phyloP scores from a whole-genome alignment of 2,329 filamentous ascomycete species.

The Hypoxylon sp. region DNA sequence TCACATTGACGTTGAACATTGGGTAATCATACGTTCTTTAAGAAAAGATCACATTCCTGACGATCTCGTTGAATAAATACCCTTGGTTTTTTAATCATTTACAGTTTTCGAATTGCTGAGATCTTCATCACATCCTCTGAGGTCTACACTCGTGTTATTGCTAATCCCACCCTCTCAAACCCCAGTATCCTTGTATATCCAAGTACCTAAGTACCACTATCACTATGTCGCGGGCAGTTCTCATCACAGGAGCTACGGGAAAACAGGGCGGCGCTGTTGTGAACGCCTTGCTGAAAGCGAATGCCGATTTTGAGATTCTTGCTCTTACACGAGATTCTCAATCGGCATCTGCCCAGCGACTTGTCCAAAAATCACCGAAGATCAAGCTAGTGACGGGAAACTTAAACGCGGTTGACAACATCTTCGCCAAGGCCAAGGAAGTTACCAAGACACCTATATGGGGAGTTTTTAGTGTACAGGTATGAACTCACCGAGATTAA shows the following conservation, averaged over 20 bases:
- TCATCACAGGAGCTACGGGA: slow-evolving; percentile 58
- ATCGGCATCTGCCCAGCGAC: slow-evolving; percentile 66
- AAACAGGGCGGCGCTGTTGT: slow-evolving; percentile 59
- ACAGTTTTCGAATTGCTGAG: neutral
- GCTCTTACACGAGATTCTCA: slow-evolving; percentile 72
- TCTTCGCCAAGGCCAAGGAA: slow-evolving; percentile 61
- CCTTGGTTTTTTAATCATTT: neutral
- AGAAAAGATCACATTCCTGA: neutral
- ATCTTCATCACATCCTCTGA: neutral
- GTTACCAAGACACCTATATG: slow-evolving; percentile 61
- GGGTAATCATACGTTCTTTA: slow-evolving; percentile 7
- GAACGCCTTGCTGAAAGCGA: slow-evolving; percentile 50
- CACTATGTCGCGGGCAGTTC: slow-evolving; percentile 47
- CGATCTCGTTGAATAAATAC: slow-evolving; percentile 21
- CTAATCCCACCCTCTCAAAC: neutral
- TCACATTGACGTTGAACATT: slow-evolving; percentile 32
- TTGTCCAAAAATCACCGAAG: slow-evolving; percentile 57
- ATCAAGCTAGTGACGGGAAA: slow-evolving; percentile 72
- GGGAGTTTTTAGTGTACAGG: slow-evolving; percentile 74
- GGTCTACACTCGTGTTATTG: neutral
- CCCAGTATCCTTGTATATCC: neutral
- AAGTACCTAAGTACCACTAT: neutral
- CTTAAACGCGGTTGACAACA: slow-evolving; percentile 64
- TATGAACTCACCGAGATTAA: slow-evolving; percentile 47
- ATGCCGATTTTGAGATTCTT: slow-evolving; percentile 65